Evolutionary conservation across 371 early-diverging fungal species (phyloP).

Genomic region (Caulochytrium protostelioides): DNA sequence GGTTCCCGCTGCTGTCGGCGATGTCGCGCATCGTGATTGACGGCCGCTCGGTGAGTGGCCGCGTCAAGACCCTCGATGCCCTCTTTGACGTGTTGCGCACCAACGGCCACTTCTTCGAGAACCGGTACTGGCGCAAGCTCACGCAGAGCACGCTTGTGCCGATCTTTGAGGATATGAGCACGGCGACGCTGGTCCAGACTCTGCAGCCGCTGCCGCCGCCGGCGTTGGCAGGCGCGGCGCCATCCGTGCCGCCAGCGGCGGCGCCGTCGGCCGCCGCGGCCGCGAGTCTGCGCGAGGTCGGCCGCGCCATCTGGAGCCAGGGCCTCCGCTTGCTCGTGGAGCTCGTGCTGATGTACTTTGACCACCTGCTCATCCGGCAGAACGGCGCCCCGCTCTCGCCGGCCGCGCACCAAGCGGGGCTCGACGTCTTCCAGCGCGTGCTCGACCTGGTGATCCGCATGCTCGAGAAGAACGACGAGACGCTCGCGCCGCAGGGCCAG

Average conservation of each 20-base stretch:
- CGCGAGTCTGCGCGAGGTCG: slow-evolving; percentile 10
- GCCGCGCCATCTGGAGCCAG: slow-evolving; percentile 18
- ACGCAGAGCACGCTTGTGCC: slow-evolving; percentile 20
- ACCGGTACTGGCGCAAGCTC: slow-evolving; percentile 19
- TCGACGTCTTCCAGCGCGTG: slow-evolving; percentile 8
- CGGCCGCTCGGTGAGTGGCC: slow-evolving; percentile 11
- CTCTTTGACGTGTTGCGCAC: slow-evolving; percentile 21
- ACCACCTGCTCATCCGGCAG: slow-evolving; percentile 3
- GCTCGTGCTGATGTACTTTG: slow-evolving; percentile 12
- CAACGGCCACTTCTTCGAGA: slow-evolving; percentile 16
- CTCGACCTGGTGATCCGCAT: slow-evolving; percentile 13
- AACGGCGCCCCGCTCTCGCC: background rate
- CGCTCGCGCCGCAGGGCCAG: slow-evolving; percentile 25
- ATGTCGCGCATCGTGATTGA: slow-evolving; percentile 22
- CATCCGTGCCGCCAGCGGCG: too few species aligned
- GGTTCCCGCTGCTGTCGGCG: slow-evolving; percentile 34
- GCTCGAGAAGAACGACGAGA: slow-evolving; percentile 13
- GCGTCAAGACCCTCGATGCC: slow-evolving; percentile 15
- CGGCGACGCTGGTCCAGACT: slow-evolving; percentile 1
- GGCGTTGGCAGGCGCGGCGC: too few species aligned
- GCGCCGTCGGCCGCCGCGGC: too few species aligned
- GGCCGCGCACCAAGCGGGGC: background rate
- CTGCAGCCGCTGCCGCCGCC: background rate
- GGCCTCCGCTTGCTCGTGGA: slow-evolving; percentile 19
- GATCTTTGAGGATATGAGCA: slow-evolving; percentile 24